A percentile compares a stretch with the other conserved stretches of the same genome.
These are phyloP conservation scores for Catunica adiposa DNA, from an alignment of 2,329 filamentous ascomycete species.

Conservation along the genomic window DNA sequence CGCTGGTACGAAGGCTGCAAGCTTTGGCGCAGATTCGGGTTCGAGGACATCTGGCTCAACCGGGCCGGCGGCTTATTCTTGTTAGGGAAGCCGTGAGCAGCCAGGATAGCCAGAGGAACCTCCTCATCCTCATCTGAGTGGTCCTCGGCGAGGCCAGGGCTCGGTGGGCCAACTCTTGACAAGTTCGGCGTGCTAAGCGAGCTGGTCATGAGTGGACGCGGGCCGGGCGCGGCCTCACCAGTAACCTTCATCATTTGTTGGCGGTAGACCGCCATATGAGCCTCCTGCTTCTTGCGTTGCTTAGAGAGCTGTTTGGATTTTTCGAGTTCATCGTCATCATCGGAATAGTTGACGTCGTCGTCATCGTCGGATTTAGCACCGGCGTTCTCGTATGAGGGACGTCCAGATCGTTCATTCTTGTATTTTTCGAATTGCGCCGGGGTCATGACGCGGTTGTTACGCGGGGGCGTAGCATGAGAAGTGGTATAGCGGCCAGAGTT, in stretches of 20 bases:
- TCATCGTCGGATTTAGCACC: conserved; percentile 41
- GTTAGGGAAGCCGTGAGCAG: conserved; percentile 74
- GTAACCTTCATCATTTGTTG: conserved; percentile 97
- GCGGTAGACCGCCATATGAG: conserved; percentile 74
- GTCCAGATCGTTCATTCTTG: conserved; percentile 50
- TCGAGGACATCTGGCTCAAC: conserved; percentile 47
- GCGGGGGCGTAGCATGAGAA: conserved; percentile 21
- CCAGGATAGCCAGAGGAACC: conserved; percentile 68
- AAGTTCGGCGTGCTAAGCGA: conserved; percentile 49
- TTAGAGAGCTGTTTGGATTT: conserved; percentile 56
- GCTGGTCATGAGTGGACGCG: conserved; percentile 38
- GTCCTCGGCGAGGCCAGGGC: conserved; percentile 27
- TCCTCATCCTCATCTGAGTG: conserved; percentile 71
- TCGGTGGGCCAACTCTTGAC: conserved; percentile 19
- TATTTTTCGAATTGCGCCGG: conserved; percentile 74
- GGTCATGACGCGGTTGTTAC: conserved; percentile 70
- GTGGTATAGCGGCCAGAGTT: conserved; percentile 22
- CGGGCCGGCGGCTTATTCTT: conserved; percentile 59
- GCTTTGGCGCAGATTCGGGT: conserved; percentile 51
- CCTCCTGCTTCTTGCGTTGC: conserved; percentile 74
- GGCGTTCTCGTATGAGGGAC: conserved; percentile 17
- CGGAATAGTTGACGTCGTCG: conserved; percentile 49
- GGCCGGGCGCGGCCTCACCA: conserved; percentile 27
- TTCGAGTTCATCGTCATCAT: conserved; percentile 66
- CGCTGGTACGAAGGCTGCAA: conserved; percentile 22